These are phyloP conservation scores for Ottelia alismoides DNA, from an alignment of 106 monocot genomes.

Conservation along the genomic window DNA sequence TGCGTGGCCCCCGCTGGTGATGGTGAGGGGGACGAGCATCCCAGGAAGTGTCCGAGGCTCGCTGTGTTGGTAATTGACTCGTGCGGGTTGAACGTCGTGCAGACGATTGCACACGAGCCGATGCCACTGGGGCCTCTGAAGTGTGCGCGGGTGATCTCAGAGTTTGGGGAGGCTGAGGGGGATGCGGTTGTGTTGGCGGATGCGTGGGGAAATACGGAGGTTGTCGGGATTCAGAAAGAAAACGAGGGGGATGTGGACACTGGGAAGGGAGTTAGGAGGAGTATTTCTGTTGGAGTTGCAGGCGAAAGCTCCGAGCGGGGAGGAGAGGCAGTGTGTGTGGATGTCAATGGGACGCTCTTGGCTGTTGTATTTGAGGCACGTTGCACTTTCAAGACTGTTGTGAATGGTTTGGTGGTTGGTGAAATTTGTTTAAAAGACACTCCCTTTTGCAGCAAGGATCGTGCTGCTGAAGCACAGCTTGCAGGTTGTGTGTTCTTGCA, in stretches of 20 bases:
- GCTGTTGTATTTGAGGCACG: conserved; percentile 26
- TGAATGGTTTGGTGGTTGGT: conserved; percentile 23
- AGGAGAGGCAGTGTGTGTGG: conserved; percentile 15
- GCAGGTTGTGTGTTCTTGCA: conserved; percentile 37
- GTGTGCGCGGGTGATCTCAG: conserved; percentile 23
- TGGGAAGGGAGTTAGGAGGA: conserved; percentile 21
- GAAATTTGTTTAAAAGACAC: conserved; percentile 27
- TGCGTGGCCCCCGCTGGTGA: too few relatives aligned
- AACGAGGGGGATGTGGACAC: conserved; percentile 21
- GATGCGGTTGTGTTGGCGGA: background rate
- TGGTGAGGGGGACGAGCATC: background rate
- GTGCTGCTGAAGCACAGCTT: conserved; percentile 9
- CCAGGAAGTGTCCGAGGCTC: conserved; percentile 8
- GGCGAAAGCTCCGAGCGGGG: conserved; percentile 17
- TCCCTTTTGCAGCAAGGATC: conserved; percentile 19
- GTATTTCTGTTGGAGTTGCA: conserved; percentile 7
- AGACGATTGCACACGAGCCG: conserved; percentile 34
- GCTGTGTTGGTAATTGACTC: conserved; percentile 62
- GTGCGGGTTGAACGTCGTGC: conserved; percentile 28
- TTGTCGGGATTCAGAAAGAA: background rate
- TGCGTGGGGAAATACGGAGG: background rate
- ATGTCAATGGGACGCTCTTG: conserved; percentile 27
- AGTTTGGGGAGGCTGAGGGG: conserved; percentile 1
- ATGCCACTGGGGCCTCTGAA: conserved; percentile 27
- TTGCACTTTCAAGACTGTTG: conserved; percentile 43